These are phyloP conservation scores for Trifolium repens DNA, from an alignment of 306 rosid genomes.

Conservation along the genomic window DNA sequence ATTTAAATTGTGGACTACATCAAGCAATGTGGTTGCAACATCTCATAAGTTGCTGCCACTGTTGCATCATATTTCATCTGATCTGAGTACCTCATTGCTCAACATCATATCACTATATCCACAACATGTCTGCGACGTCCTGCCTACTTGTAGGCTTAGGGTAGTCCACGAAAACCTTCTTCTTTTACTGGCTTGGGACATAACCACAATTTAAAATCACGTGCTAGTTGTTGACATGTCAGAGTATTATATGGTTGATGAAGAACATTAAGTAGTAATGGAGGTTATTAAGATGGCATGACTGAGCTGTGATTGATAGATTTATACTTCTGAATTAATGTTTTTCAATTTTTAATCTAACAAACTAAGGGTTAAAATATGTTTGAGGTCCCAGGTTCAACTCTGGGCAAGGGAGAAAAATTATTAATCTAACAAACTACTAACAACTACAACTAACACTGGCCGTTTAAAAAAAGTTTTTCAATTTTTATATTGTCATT, in stretches of 20 bases:
- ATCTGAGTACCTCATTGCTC: slow-evolving; percentile 1
- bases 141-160: too few species aligned
- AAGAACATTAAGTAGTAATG: slow-evolving; percentile 19
- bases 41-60: background rate
- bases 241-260: slow-evolving; percentile 19
- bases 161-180: too few species aligned
- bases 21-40: background rate
- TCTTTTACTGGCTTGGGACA: too few species aligned
- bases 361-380: too few species aligned
- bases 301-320: slow-evolving; percentile 8
- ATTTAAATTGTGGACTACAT: slow-evolving; percentile 21
- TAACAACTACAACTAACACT: too few species aligned
- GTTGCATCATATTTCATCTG: background rate
- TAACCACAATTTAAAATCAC: slow-evolving; percentile 19
- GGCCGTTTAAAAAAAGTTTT: background rate
- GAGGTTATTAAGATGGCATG: slow-evolving; percentile 10
- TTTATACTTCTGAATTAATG: slow-evolving; percentile 8
- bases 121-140: background rate
- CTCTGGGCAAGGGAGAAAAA: too few species aligned
- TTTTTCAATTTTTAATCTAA: background rate
- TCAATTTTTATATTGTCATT: slow-evolving; percentile 3
- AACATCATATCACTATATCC: background rate
- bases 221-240: slow-evolving; percentile 20
- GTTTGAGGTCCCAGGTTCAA: too few species aligned
- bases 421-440: too few species aligned